phyloP scores from a whole-genome alignment of 2,329 filamentous ascomycete species.

The Pezicula carpinea region DNA sequence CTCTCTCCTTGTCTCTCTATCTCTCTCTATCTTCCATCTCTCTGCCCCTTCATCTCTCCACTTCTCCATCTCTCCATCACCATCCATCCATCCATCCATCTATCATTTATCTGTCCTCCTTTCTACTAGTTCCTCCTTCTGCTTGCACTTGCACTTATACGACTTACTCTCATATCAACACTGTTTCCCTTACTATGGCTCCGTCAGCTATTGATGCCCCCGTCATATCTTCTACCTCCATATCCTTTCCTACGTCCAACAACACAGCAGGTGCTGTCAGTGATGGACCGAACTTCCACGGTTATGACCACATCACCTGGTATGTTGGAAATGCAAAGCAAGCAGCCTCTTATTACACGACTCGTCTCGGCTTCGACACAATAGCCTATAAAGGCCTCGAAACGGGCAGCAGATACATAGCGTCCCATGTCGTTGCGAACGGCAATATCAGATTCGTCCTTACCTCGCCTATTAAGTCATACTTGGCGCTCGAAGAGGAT shows the following conservation, averaged over 20 bases:
- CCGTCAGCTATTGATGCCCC: conserved; percentile 15
- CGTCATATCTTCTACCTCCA: conserved; percentile 20
- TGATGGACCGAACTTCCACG: conserved; percentile 58
- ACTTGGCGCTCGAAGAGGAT: conserved; percentile 47
- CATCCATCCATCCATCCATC: not conserved
- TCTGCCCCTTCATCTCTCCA: not conserved
- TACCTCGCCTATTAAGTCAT: conserved; percentile 71
- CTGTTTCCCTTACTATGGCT: conserved; percentile 6
- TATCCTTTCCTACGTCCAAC: conserved; percentile 32
- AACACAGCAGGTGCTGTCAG: conserved; percentile 53
- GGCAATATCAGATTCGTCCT: conserved; percentile 76
- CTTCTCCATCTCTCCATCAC: not conserved
- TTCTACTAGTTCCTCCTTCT: not conserved
- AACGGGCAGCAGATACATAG: conserved; percentile 75
- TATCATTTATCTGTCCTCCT: not conserved
- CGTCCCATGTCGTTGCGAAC: conserved; percentile 80
- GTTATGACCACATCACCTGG: conserved; percentile 93
- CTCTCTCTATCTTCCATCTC: not conserved
- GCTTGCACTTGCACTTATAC: no score
- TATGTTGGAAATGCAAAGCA: conserved; percentile 97
- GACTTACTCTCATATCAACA: no score
- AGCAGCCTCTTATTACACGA: conserved; percentile 82
- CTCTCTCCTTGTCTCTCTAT: not conserved
- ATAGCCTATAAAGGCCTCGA: conserved; percentile 85
- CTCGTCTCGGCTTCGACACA: conserved; percentile 78